Conservation (phyloP, 2,329 filamentous ascomycete species). For the Trichoderma sp. region DNA sequence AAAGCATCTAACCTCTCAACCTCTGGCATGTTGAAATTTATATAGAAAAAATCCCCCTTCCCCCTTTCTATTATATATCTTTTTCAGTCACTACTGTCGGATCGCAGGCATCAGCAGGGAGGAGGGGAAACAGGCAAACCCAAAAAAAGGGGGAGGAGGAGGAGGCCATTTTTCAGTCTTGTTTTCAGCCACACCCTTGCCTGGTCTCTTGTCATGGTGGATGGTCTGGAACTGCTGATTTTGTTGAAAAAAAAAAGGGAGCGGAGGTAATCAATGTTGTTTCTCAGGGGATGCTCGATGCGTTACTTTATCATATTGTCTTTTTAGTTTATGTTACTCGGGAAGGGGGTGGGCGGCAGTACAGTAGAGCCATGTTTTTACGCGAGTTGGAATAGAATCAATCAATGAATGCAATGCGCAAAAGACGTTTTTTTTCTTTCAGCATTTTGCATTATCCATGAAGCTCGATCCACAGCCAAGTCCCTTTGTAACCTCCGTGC, state of each 20-base stretch:
- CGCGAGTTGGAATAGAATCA: constrained; percentile 18
- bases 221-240: not conserved
- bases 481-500: not conserved
- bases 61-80: not conserved
- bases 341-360: not conserved
- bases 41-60: constrained; percentile 4
- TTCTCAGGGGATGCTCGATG: not conserved
- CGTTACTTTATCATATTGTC: not conserved
- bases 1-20: constrained; percentile 13
- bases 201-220: not conserved
- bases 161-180: not conserved
- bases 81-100: not conserved
- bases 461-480: not conserved
- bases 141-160: not conserved
- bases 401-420: constrained; percentile 11
- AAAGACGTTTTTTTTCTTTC: not conserved
- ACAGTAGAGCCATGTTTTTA: not conserved
- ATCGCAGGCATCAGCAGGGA: not conserved
- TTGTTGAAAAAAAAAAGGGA: not conserved
- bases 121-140: not conserved
- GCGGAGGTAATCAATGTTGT: not conserved
- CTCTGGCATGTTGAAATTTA: constrained; percentile 8
- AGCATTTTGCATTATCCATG: not conserved
- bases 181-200: not conserved
- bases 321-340: constrained; percentile 10